These are phyloP conservation scores for Phytophthora pisi DNA, from an alignment of 352 stramenopile species.

Conservation along the genomic window DNA sequence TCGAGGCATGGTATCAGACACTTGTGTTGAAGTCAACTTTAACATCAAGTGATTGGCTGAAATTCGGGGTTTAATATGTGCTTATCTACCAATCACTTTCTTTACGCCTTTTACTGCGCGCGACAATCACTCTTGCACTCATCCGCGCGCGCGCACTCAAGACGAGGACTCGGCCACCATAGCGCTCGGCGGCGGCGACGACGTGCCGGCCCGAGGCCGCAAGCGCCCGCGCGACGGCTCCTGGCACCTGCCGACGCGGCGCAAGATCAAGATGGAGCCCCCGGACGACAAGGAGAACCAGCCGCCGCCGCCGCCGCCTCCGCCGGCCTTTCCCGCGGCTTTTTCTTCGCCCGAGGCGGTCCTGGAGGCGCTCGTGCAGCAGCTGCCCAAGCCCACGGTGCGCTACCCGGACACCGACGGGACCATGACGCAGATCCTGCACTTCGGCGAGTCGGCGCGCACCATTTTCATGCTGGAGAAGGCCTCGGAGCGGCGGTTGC, in stretches of 20 bases:
- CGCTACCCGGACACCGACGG: constrained; percentile 18
- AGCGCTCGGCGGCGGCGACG: constrained; percentile 14
- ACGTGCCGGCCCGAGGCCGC: constrained; percentile 19
- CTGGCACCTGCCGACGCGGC: constrained; percentile 27
- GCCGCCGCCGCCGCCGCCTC: constrained; percentile 21
- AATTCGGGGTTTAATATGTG: neutral
- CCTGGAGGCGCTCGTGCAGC: constrained; percentile 18
- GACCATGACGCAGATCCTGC: constrained; percentile 28
- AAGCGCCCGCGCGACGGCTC: constrained; percentile 41
- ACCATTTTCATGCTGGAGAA: constrained; percentile 66
- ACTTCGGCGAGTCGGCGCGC: constrained; percentile 68
- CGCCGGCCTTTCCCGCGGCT: neutral
- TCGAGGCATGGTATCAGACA: neutral
- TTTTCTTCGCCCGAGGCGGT: neutral
- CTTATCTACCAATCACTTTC: neutral
- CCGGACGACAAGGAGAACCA: constrained; percentile 54
- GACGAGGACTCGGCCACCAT: constrained; percentile 14
- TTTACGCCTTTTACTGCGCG: neutral
- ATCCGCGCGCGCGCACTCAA: neutral
- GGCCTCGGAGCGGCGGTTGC: constrained; percentile 44
- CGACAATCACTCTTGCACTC: constrained; percentile 24
- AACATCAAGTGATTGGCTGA: neutral
- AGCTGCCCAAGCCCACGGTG: constrained; percentile 25
- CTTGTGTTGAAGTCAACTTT: neutral
- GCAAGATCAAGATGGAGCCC: constrained; percentile 35